Percentiles rank a stretch among this genome's conserved stretches.
Conservation (phyloP, 2,329 filamentous ascomycete species). For the Stachybotrys elegans region DNA sequence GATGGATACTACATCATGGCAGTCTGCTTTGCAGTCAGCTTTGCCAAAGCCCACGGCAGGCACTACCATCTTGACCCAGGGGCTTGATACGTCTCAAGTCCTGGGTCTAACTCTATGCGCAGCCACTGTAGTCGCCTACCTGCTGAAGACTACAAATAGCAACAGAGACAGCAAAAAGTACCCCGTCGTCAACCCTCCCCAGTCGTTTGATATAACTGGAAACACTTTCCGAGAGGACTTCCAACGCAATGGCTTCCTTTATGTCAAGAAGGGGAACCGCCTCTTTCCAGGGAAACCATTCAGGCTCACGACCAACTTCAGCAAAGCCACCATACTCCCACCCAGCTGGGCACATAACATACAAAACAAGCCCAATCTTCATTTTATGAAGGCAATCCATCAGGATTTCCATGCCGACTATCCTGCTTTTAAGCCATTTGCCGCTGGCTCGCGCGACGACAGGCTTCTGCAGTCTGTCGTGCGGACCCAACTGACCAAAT, state of each 20-base stretch:
- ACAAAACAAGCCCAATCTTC: slow-evolving; percentile 2
- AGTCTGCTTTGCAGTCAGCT: too few species aligned
- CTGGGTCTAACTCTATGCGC: too few species aligned
- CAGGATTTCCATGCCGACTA: slow-evolving; percentile 5
- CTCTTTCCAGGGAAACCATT: not conserved
- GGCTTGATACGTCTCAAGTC: too few species aligned
- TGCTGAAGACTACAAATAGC: too few species aligned
- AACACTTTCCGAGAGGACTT: not conserved
- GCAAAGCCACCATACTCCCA: slow-evolving; percentile 3
- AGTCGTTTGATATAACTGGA: not conserved
- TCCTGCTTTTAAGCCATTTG: not conserved
- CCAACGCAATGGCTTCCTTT: not conserved
- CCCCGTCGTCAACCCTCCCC: not conserved
- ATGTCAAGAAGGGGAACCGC: not conserved
- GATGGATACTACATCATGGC: too few species aligned
- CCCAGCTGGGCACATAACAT: slow-evolving; percentile 3
- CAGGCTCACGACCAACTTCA: slow-evolving; percentile 1
- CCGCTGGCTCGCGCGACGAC: not conserved
- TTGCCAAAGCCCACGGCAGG: too few species aligned
- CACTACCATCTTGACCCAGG: too few species aligned
- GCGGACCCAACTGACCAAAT: not conserved
- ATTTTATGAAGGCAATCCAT: not conserved
- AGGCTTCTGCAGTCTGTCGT: not conserved
- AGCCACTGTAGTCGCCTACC: too few species aligned
- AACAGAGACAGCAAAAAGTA: not conserved